Evolutionary conservation across 345 rosid species (phyloP).

Genomic region (Aethionema arabicum): DNA sequence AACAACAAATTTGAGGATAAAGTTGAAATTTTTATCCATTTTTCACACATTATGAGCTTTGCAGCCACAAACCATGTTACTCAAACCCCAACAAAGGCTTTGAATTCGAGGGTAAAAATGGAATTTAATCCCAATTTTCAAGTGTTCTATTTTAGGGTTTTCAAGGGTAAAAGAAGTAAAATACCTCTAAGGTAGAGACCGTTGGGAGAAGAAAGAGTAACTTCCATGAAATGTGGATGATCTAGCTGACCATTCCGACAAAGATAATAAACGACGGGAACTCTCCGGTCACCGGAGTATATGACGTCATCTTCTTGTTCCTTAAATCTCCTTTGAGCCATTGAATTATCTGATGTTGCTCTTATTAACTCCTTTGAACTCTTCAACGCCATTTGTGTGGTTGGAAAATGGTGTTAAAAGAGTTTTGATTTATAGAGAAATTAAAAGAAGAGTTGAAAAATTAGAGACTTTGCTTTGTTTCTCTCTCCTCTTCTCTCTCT

Average conservation of each 20-base stretch:
- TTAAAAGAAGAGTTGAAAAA: not conserved
- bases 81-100: too few relatives aligned
- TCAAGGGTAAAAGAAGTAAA: not conserved
- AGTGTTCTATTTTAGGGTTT: too few relatives aligned
- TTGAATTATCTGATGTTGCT: conserved; percentile 29
- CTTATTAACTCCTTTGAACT: conserved; percentile 46
- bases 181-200: conserved; percentile 76
- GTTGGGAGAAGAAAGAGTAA: conserved; percentile 56
- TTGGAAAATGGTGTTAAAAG: not conserved
- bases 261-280: conserved; percentile 74
- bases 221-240: conserved; percentile 91
- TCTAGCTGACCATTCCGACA: conserved; percentile 74
- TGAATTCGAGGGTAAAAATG: too few relatives aligned
- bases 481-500: not conserved
- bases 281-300: conserved; percentile 36
- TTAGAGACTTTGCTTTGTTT: conserved; percentile 11
- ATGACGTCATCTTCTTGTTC: conserved; percentile 44
- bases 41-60: too few relatives aligned
- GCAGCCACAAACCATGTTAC: too few relatives aligned
- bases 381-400: conserved; percentile 42
- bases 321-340: conserved; percentile 35
- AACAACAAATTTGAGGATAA: too few relatives aligned
- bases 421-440: conserved; percentile 15
- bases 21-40: too few relatives aligned
- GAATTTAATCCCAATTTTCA: too few relatives aligned